A percentile compares a stretch with the other conserved stretches of the same genome.
Conservation (phyloP, 2,329 filamentous ascomycete genomes). For the Diaporthe sp. region DNA sequence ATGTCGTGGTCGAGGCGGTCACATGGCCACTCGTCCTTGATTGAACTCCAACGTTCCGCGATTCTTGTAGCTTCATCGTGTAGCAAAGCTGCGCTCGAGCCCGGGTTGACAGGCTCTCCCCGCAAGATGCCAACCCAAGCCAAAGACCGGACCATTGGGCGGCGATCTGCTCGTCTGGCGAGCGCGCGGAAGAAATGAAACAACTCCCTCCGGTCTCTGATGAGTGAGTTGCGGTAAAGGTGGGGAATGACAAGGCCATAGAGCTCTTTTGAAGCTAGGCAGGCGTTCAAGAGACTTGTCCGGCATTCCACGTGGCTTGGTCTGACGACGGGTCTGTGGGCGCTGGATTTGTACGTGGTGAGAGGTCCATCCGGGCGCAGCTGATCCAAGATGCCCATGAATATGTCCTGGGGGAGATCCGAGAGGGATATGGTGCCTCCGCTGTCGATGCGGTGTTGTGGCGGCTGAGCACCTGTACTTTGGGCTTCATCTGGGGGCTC, state of each 20-base stretch:
- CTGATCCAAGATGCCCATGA: not conserved
- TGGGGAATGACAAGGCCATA: not conserved
- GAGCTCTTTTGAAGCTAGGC: not conserved
- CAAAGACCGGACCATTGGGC: not conserved
- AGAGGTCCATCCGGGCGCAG: not conserved
- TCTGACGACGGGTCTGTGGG: not conserved
- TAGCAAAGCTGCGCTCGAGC: not conserved
- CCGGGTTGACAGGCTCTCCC: too few species aligned
- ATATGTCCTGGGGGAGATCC: not conserved
- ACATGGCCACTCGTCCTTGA: not conserved
- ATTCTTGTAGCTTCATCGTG: not conserved
- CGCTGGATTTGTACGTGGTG: not conserved
- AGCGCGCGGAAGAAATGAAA: not conserved
- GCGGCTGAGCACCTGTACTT: not conserved
- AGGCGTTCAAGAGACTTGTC: not conserved
- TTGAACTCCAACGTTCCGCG: not conserved
- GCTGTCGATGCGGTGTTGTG: too few species aligned
- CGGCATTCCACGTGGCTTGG: not conserved
- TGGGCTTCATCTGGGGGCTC: not conserved
- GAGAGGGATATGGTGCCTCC: not conserved
- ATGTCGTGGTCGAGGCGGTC: not conserved
- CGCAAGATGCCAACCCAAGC: not conserved
- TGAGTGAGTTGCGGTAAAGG: not conserved
- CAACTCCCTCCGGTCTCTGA: not conserved
- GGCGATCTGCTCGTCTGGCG: not conserved